Conservation (phyloP, 1,284 basidiomycete species). For the Anthracocystis walkeri region DNA sequence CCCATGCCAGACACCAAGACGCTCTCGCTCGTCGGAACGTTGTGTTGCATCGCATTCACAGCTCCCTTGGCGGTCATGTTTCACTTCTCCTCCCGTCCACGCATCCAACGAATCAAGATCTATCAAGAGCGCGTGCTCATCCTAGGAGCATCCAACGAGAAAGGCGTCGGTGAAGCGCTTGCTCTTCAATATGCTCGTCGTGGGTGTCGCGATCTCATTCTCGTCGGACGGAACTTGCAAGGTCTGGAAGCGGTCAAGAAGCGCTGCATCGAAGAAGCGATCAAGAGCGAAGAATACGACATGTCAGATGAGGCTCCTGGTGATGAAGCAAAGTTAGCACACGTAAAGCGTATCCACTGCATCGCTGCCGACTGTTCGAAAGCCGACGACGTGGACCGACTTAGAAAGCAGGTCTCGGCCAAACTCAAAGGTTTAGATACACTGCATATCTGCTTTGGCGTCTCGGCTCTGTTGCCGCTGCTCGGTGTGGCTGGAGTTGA, state of each 20-base stretch:
- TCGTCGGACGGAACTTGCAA: constrained; percentile 79
- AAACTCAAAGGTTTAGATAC: constrained; percentile 85
- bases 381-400: constrained; percentile 77
- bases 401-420: constrained; percentile 74
- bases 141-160: constrained; percentile 78
- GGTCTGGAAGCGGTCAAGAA: constrained; percentile 76
- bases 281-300: constrained; percentile 54
- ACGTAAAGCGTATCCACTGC: constrained; percentile 46
- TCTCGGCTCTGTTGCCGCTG: constrained; percentile 83
- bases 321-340: constrained; percentile 55
- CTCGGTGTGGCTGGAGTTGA: constrained; percentile 79
- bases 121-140: constrained; percentile 79
- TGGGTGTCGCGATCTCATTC: constrained; percentile 79
- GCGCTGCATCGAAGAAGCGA: constrained; percentile 73
- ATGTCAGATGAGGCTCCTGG: constrained; percentile 55
- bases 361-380: constrained; percentile 77
- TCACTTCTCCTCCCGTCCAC: constrained; percentile 30
- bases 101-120: constrained; percentile 65
- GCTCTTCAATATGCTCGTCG: constrained; percentile 80
- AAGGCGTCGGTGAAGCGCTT: constrained; percentile 82
- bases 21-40: constrained; percentile 33
- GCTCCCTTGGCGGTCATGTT: constrained; percentile 31
- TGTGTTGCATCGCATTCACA: constrained; percentile 34
- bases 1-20: constrained; percentile 31
- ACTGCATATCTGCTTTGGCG: constrained; percentile 84